A percentile compares a stretch with the other conserved stretches of the same genome.
These are phyloP conservation scores for Nepenthes gracilis DNA, from an alignment of 148 eudicot genomes.

Conservation along the genomic window DNA sequence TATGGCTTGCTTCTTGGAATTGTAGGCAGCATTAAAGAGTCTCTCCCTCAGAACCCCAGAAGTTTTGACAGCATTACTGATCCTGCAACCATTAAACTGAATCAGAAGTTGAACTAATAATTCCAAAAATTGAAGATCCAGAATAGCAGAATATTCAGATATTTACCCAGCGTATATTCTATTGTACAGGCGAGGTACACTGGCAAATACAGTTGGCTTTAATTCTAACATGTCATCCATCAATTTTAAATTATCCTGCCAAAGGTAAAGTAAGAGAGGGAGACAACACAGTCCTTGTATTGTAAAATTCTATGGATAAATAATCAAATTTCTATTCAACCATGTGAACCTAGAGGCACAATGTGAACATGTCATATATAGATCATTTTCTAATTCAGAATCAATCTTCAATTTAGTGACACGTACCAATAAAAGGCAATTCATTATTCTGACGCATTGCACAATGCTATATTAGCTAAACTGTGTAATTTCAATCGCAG, in stretches of 20 bases:
- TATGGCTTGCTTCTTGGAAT: conserved; percentile 90
- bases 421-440: too few relatives aligned
- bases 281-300: neutral
- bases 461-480: too few relatives aligned
- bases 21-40: conserved; percentile 81
- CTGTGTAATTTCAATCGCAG: too few relatives aligned
- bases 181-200: conserved; percentile 96
- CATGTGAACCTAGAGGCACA: too few relatives aligned
- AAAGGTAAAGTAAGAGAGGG: conserved; percentile 3
- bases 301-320: neutral
- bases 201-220: conserved; percentile 82
- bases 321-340: too few relatives aligned
- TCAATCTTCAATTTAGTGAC: too few relatives aligned
- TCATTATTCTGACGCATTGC: too few relatives aligned
- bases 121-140: neutral
- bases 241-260: conserved; percentile 89
- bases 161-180: conserved; percentile 93
- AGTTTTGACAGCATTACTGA: conserved; percentile 75
- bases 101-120: conserved; percentile 7
- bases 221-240: conserved; percentile 82
- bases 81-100: conserved; percentile 28
- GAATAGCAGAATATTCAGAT: conserved; percentile 5
- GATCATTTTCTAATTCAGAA: too few relatives aligned
- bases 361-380: neutral
- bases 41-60: conserved; percentile 73